A percentile compares a stretch with the other conserved stretches of the same genome.
Evolutionary conservation across 192 early-diverging fungal species (phyloP).

Genomic region (Tieghemiomyces parasiticus): DNA sequence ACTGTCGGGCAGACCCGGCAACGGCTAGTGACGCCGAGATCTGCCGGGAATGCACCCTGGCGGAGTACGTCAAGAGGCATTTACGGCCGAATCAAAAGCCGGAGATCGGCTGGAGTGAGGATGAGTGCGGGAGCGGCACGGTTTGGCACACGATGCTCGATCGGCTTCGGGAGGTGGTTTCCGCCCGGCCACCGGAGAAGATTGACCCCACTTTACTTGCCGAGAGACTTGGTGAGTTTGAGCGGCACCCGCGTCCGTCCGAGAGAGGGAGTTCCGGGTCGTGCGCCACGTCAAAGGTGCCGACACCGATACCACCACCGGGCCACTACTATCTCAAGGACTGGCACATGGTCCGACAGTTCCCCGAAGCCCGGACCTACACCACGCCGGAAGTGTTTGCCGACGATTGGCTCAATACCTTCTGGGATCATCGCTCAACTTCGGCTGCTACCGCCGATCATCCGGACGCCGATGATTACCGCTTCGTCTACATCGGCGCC

Average conservation of each 20-base stretch:
- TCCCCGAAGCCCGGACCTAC: conserved; percentile 1
- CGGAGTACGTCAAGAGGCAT: not conserved
- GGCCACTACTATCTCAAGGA: conserved; percentile 48
- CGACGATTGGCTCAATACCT: conserved; percentile 60
- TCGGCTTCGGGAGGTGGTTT: not conserved
- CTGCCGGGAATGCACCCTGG: not conserved
- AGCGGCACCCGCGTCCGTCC: not conserved
- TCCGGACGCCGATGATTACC: conserved; percentile 43
- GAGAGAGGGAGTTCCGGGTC: not conserved
- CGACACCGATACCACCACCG: not conserved
- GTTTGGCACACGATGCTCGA: too few species aligned
- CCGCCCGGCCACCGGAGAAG: not conserved
- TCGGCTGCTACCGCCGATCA: too few species aligned
- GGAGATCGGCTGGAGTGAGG: not conserved
- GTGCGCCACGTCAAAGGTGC: not conserved
- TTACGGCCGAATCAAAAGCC: not conserved
- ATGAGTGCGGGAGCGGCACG: not conserved
- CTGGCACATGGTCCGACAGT: conserved; percentile 38
- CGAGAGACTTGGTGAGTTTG: not conserved
- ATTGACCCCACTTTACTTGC: not conserved
- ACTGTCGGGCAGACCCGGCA: not conserved
- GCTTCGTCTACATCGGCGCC: conserved; percentile 59
- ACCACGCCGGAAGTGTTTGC: conserved; percentile 15
- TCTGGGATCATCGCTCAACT: conserved; percentile 26
- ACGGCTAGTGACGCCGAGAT: not conserved